A percentile compares a stretch with the other conserved stretches of the same genome.
phyloP scores from a whole-genome alignment of 1,284 basidiomycete species.

The Austroboletus niveus region DNA sequence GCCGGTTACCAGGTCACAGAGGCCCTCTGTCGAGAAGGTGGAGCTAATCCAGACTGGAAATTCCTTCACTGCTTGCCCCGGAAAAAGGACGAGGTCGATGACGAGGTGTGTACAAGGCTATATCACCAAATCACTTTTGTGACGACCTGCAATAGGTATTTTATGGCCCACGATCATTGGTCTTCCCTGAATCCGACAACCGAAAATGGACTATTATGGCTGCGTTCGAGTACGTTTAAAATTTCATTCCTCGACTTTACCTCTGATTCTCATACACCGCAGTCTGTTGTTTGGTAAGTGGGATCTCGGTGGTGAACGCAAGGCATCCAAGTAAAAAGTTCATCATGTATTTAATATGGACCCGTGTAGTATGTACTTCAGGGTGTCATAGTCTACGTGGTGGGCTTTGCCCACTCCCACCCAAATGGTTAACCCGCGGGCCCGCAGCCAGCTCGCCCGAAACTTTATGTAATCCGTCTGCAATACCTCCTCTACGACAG shows the following conservation, averaged over 20 bases:
- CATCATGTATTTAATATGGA: no score
- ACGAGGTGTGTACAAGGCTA: constrained; percentile 61
- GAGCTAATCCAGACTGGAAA: constrained; percentile 87
- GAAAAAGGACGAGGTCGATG: constrained; percentile 91
- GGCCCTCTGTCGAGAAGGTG: constrained; percentile 70
- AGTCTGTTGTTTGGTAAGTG: constrained; percentile 54
- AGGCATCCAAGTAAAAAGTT: constrained; percentile 8
- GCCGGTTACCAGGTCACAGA: constrained; percentile 95
- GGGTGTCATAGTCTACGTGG: no score
- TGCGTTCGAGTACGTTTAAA: constrained; percentile 68
- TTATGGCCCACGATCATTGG: constrained; percentile 73
- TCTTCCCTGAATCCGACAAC: constrained; percentile 79
- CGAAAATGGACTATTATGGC: constrained; percentile 96
- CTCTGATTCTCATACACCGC: constrained; percentile 8
- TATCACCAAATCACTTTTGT: no score
- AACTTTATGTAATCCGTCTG: neutral
- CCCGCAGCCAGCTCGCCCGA: no score
- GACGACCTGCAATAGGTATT: constrained; percentile 51
- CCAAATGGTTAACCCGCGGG: no score
- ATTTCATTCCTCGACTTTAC: neutral
- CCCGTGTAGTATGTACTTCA: no score
- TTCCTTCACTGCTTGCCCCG: constrained; percentile 97
- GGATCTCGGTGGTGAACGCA: constrained; percentile 33
- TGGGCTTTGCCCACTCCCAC: no score
- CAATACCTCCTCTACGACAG: constrained; percentile 12